Percentiles rank a stretch among this genome's conserved stretches.
These are phyloP conservation scores for Cyclocybe cylindracea DNA, from an alignment of 768 basidiomycete genomes.

Conservation along the genomic window DNA sequence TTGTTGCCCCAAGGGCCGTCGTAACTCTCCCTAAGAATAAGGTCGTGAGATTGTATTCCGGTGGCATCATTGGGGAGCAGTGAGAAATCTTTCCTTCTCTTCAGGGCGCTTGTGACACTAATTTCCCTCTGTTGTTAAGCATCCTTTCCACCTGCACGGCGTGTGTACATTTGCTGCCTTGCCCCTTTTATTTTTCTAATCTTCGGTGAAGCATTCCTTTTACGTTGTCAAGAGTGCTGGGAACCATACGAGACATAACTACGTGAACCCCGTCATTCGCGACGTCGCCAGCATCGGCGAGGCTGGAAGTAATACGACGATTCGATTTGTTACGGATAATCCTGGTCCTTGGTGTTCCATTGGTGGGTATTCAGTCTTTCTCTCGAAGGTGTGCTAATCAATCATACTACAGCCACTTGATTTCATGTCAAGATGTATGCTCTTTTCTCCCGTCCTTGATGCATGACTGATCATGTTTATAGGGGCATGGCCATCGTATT, in stretches of 20 bases:
- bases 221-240: background rate
- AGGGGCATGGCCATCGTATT: too few relatives aligned
- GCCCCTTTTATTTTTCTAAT: background rate
- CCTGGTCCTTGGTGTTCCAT: background rate
- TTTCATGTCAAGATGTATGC: too few relatives aligned
- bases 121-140: background rate
- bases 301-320: background rate
- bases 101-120: too few relatives aligned
- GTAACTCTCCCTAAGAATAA: constrained; percentile 40
- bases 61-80: constrained; percentile 5
- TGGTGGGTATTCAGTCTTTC: too few relatives aligned
- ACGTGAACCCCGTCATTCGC: background rate
- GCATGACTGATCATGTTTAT: too few relatives aligned
- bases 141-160: constrained; percentile 12
- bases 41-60: constrained; percentile 37
- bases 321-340: constrained; percentile 3
- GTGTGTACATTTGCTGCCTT: background rate
- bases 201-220: background rate
- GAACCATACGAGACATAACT: background rate
- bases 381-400: too few relatives aligned
- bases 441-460: too few relatives aligned
- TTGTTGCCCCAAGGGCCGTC: constrained; percentile 31
- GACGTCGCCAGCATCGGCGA: background rate
- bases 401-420: too few relatives aligned
- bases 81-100: background rate